phyloP scores from a whole-genome alignment of 1,139 yeast genomes.

The Yamadazyma triangularis region DNA sequence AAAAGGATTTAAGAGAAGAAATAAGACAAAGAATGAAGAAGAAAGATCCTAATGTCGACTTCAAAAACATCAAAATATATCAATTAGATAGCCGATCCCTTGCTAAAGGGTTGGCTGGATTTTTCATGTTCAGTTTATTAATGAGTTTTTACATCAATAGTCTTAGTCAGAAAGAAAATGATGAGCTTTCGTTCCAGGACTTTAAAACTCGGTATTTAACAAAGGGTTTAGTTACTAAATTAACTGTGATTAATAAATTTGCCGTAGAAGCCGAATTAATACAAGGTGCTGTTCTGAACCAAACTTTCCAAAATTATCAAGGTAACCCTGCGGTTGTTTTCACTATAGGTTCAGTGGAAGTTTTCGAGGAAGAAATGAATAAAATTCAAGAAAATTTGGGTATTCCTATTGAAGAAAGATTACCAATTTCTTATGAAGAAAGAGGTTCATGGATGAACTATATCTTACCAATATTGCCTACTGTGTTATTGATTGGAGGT shows the following conservation, averaged over 20 bases:
- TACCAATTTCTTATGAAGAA: conserved; percentile 63
- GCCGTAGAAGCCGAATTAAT: conserved; percentile 74
- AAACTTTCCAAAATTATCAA: conserved; percentile 30
- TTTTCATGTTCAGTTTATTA: conserved; percentile 11
- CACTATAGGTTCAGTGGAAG: conserved; percentile 70
- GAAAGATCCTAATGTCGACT: conserved; percentile 26
- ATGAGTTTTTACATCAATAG: conserved; percentile 12
- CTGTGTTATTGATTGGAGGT: conserved; percentile 66
- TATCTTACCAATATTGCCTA: conserved; percentile 61
- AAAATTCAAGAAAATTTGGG: conserved; percentile 57
- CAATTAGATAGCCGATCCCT: conserved; percentile 22
- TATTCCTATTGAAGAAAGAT: conserved; percentile 54
- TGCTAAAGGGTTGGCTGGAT: conserved; percentile 11
- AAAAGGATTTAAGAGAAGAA: conserved; percentile 30
- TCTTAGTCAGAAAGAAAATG: conserved; percentile 25
- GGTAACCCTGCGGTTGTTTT: conserved; percentile 50
- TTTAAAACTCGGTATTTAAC: conserved; percentile 80
- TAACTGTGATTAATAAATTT: conserved; percentile 71
- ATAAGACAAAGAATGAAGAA: conserved; percentile 27
- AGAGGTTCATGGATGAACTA: conserved; percentile 55
- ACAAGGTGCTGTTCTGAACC: conserved; percentile 48
- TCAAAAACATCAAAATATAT: conserved; percentile 29
- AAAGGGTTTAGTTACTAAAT: conserved; percentile 73
- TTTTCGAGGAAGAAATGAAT: conserved; percentile 65
- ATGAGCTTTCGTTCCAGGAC: conserved; percentile 80